Conservation (phyloP, 495 filamentous ascomycete species). For the Penicillium coffeae region DNA sequence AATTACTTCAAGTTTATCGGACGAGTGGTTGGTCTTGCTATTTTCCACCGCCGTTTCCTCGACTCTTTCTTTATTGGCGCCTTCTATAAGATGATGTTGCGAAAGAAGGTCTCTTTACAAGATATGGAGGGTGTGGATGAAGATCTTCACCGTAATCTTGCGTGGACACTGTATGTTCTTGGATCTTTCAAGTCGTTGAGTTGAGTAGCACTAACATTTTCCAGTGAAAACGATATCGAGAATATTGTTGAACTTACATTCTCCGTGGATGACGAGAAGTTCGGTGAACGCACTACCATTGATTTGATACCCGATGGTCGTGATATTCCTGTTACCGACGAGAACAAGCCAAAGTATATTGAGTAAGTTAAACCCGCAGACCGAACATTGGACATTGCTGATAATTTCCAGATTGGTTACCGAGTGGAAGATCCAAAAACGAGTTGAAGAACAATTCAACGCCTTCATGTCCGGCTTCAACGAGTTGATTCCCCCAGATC, state of each 20-base stretch:
- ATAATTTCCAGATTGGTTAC: constrained; percentile 67
- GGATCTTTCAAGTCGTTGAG: no score
- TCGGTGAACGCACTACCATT: constrained; percentile 86
- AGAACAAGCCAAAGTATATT: constrained; percentile 92
- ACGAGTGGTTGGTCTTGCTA: constrained; percentile 92
- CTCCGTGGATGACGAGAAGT: constrained; percentile 93
- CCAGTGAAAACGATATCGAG: constrained; percentile 87
- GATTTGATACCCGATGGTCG: constrained; percentile 88
- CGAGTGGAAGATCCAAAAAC: constrained; percentile 98
- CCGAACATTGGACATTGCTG: not conserved
- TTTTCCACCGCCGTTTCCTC: constrained; percentile 96
- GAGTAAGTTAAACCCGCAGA: constrained; percentile 56
- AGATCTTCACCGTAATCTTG: constrained; percentile 89
- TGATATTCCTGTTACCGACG: constrained; percentile 93
- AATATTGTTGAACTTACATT: constrained; percentile 92
- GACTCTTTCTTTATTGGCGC: constrained; percentile 99
- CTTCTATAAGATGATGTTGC: constrained; percentile 99
- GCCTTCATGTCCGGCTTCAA: constrained; percentile 97
- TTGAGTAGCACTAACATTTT: constrained; percentile 14
- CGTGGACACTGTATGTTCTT: constrained; percentile 77
- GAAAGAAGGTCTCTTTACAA: constrained; percentile 83
- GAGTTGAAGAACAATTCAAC: constrained; percentile 95
- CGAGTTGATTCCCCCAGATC: constrained; percentile 91
- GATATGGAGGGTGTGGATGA: constrained; percentile 99
- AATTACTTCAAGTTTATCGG: constrained; percentile 99